Percentiles rank a stretch among this genome's conserved stretches.
Evolutionary conservation across 306 rosid species (phyloP).

Genomic region (Hippophae gyantsensis): DNA sequence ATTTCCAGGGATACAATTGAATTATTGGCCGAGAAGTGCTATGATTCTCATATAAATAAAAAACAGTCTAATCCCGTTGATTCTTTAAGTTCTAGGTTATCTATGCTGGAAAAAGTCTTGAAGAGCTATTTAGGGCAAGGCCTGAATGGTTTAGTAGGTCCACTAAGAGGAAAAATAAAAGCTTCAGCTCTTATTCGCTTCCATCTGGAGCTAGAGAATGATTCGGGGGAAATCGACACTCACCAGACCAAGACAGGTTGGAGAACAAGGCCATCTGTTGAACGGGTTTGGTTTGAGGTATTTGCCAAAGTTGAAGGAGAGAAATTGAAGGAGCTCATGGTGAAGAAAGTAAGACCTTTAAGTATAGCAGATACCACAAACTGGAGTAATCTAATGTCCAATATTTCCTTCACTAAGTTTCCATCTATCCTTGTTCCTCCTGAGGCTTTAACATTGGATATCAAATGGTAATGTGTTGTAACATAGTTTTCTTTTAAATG

Average conservation of each 20-base stretch:
- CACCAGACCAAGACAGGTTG: constrained; percentile 36
- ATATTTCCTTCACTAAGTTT: constrained; percentile 64
- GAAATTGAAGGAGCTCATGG: constrained; percentile 40
- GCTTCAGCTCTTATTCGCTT: constrained; percentile 49
- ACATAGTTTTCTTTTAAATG: constrained; percentile 2
- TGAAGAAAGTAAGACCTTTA: constrained; percentile 48
- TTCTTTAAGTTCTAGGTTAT: constrained; percentile 43
- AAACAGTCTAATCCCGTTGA: constrained; percentile 42
- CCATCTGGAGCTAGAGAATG: constrained; percentile 59
- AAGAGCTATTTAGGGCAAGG: constrained; percentile 37
- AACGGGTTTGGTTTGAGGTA: constrained; percentile 58
- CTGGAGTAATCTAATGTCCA: constrained; percentile 68
- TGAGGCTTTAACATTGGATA: constrained; percentile 76
- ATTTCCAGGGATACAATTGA: constrained; percentile 55
- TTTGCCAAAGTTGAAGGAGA: constrained; percentile 45
- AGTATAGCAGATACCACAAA: constrained; percentile 52
- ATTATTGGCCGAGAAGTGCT: constrained; percentile 81
- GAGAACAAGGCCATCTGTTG: constrained; percentile 59
- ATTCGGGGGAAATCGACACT: constrained; percentile 22
- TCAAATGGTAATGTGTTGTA: constrained; percentile 59
- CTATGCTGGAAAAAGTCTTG: constrained; percentile 46
- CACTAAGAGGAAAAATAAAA: constrained; percentile 55
- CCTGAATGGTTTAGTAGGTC: constrained; percentile 30
- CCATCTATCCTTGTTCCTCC: constrained; percentile 65
- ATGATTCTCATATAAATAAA: constrained; percentile 15